Evolutionary conservation across 2,329 filamentous ascomycete genomes (phyloP).

Genomic region (Pestalotiopsis sp.): DNA sequence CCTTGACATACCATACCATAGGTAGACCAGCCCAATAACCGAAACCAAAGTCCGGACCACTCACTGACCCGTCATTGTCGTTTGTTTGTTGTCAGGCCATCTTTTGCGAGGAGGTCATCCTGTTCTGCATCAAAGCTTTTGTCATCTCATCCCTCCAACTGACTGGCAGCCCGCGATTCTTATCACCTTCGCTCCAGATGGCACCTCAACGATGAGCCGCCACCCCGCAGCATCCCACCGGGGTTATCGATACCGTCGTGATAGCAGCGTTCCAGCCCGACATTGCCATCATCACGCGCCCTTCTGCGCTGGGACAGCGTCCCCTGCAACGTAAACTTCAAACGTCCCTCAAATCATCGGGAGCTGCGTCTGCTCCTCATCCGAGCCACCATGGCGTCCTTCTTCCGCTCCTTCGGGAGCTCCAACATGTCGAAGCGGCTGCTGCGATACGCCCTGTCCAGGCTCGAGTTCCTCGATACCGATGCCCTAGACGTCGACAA

Average conservation of each 20-base stretch:
- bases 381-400: slow-evolving; percentile 65
- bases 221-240: slow-evolving; percentile 18
- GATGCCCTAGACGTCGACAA: slow-evolving; percentile 85
- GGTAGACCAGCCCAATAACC: background rate
- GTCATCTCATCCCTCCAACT: background rate
- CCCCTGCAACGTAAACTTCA: background rate
- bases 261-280: slow-evolving; percentile 12
- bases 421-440: slow-evolving; percentile 87
- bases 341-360: background rate
- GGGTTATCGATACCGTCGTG: slow-evolving; percentile 18
- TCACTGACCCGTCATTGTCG: background rate
- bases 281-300: slow-evolving; percentile 1
- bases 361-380: background rate
- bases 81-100: background rate
- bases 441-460: slow-evolving; percentile 81
- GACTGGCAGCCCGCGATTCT: background rate
- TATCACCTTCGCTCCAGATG: background rate
- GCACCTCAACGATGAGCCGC: slow-evolving; percentile 18
- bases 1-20: background rate
- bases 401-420: slow-evolving; percentile 66
- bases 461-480: slow-evolving; percentile 84
- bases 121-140: background rate
- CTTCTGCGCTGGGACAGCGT: background rate
- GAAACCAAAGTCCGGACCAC: background rate
- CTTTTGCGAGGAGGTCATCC: background rate